Conservation (phyloP, 345 rosid species). For the Melastoma malabathricum region DNA sequence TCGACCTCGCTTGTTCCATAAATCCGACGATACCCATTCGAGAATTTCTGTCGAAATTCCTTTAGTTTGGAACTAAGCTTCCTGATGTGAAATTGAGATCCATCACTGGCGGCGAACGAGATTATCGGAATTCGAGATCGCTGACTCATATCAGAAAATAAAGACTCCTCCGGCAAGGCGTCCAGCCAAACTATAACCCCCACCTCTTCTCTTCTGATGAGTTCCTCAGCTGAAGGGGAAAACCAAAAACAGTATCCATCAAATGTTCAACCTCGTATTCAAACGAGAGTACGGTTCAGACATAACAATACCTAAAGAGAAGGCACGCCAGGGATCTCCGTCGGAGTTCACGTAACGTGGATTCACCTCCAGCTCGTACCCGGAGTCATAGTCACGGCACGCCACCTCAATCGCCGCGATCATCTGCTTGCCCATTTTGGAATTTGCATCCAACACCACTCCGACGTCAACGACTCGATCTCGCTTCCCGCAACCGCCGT, state of each 20-base stretch:
- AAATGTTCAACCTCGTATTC: too few relatives aligned
- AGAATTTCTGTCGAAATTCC: conserved; percentile 16
- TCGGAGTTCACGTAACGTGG: conserved; percentile 16
- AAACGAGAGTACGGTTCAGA: too few relatives aligned
- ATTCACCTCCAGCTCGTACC: conserved; percentile 12
- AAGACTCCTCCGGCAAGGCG: conserved; percentile 34
- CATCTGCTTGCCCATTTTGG: conserved; percentile 23
- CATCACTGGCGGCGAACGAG: conserved; percentile 21
- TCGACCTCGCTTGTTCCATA: conserved; percentile 14
- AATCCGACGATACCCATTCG: conserved; percentile 5
- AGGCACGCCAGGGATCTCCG: conserved; percentile 16
- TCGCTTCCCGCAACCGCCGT: not conserved
- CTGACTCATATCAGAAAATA: conserved; percentile 26
- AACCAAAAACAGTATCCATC: not conserved
- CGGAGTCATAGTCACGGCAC: conserved; percentile 15
- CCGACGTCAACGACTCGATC: conserved; percentile 17
- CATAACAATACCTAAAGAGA: too few relatives aligned
- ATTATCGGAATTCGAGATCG: conserved; percentile 26
- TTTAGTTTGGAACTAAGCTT: conserved; percentile 5
- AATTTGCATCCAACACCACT: conserved; percentile 22
- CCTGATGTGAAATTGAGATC: conserved; percentile 22
- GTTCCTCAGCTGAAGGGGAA: conserved; percentile 18
- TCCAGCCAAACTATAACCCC: conserved; percentile 32
- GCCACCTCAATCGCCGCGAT: conserved; percentile 32
- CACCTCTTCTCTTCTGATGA: conserved; percentile 23